Base-by-base conservation (phyloP, 257 asterid species). In the Gardenia jasminoides region DNA sequence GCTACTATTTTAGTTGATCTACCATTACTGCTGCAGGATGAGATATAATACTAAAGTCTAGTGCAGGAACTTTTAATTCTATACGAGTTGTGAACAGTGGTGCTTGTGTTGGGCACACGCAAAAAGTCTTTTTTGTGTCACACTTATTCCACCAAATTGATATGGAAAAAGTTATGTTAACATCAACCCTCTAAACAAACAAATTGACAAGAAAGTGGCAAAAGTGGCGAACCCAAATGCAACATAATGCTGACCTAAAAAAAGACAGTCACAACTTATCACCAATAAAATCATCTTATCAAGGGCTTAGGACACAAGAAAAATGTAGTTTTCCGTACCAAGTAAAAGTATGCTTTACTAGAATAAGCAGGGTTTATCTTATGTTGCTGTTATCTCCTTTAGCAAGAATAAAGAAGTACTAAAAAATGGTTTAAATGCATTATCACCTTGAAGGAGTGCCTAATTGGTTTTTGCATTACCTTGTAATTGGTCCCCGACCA, bases 91-190 rank as follows among this genome's bases (percentile, higher is more conserved):
- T 56, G 62, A 47, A 62, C 30, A 62, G 64, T 22, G 54, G 80
- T 71, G 86, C 87, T 74, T 73, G 91, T 84, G 91, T 76, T 67
- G 64, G 85, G 84, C 90, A 84, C 92, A 84, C 86, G 87, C 86
- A 79, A 81, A 79, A 58, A 22, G 10, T 9, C n/a, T 13, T 50
- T 67, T 16, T 66, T 9, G 30, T 24, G 26, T 19, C 4, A 59
- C 10, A 59, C 28, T 10, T 16, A 59, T 3, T 6, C 30, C n/a
- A 24, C 2, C 9, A 24, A 24, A 59, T 22, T 6, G 10, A 61
- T 61, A 7, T 24, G 24, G 22, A 20, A 58, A 61, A 9, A 61
- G 9, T 20, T 61, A n/a, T 24, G 6, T 3, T 10, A n/a, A 12
- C 65, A 58, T 58, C 65, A 58, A 58, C 24, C 30, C 30, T 15